These are phyloP conservation scores for Hygrocybe coccinea DNA, from an alignment of 768 basidiomycete genomes.

Conservation along the genomic window DNA sequence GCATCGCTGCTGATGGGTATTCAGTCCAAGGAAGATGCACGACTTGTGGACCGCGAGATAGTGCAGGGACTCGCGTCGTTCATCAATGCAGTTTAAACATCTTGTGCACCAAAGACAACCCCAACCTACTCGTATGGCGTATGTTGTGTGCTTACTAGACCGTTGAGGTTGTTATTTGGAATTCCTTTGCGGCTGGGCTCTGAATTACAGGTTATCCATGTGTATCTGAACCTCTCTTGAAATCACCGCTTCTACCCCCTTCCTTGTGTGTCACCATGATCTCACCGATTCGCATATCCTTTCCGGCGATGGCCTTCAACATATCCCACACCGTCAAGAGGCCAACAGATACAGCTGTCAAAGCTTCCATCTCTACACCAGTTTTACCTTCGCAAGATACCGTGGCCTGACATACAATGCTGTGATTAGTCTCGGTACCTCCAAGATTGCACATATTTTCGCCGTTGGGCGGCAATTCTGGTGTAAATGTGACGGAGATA, in stretches of 20 bases:
- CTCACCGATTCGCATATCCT: constrained; percentile 74
- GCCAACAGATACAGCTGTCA: constrained; percentile 76
- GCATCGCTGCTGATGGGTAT: constrained; percentile 1
- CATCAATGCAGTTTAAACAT: constrained; percentile 16
- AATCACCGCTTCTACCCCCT: constrained; percentile 74
- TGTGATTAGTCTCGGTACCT: constrained; percentile 28
- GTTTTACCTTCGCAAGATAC: constrained; percentile 77
- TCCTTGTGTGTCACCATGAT: constrained; percentile 62
- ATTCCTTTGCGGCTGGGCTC: too few species aligned
- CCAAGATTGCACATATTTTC: neutral
- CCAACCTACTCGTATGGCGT: too few species aligned
- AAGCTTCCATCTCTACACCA: constrained; percentile 91
- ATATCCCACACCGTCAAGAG: constrained; percentile 89
- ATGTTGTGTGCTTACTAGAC: too few species aligned
- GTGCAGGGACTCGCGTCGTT: constrained; percentile 26
- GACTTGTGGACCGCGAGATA: constrained; percentile 44
- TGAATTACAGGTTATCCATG: too few species aligned
- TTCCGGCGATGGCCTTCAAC: constrained; percentile 87
- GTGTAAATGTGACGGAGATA: constrained; percentile 56
- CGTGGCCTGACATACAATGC: constrained; percentile 59
- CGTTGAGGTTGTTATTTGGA: constrained; percentile 5
- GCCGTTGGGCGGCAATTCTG: constrained; percentile 30
- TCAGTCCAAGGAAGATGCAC: constrained; percentile 37
- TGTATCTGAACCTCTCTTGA: too few species aligned
- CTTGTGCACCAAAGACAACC: too few species aligned